phyloP scores from a whole-genome alignment of 2,329 filamentous ascomycete genomes.

The Trichophyton equinum region DNA sequence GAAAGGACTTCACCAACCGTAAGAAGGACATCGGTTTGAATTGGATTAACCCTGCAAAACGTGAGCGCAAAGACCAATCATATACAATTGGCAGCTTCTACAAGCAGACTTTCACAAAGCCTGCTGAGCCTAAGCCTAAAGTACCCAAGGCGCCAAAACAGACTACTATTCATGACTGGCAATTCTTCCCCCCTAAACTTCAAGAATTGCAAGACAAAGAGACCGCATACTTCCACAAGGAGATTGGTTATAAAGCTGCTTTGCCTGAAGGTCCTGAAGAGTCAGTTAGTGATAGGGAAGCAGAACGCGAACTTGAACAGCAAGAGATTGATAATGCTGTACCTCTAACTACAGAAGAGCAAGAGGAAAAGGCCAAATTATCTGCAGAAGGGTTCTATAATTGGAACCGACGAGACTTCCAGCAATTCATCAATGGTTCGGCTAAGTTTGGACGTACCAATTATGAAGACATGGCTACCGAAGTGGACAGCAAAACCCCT shows the following conservation, averaged over 20 bases:
- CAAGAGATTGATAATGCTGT: constrained; percentile 86
- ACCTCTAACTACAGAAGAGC: constrained; percentile 77
- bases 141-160: constrained; percentile 93
- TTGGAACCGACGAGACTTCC: constrained; percentile 96
- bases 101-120: constrained; percentile 67
- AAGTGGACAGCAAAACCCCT: constrained; percentile 80
- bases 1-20: constrained; percentile 80
- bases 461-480: constrained; percentile 71
- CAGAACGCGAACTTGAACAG: constrained; percentile 76
- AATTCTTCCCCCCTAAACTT: constrained; percentile 81
- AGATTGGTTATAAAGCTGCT: constrained; percentile 89
- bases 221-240: constrained; percentile 89
- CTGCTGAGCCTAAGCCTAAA: constrained; percentile 80
- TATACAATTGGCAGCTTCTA: constrained; percentile 99
- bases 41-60: constrained; percentile 98
- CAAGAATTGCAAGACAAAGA: constrained; percentile 89
- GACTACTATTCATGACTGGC: constrained; percentile 83
- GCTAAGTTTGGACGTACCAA: constrained; percentile 82
- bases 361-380: constrained; percentile 70
- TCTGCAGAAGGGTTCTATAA: constrained; percentile 77
- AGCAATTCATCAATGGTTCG: constrained; percentile 93
- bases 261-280: constrained; percentile 80
- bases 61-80: constrained; percentile 93
- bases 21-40: constrained; percentile 86
- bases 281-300: constrained; percentile 72